phyloP scores from a whole-genome alignment of 1,139 yeast species.

The Kurtzmaniella quercitrusa region DNA sequence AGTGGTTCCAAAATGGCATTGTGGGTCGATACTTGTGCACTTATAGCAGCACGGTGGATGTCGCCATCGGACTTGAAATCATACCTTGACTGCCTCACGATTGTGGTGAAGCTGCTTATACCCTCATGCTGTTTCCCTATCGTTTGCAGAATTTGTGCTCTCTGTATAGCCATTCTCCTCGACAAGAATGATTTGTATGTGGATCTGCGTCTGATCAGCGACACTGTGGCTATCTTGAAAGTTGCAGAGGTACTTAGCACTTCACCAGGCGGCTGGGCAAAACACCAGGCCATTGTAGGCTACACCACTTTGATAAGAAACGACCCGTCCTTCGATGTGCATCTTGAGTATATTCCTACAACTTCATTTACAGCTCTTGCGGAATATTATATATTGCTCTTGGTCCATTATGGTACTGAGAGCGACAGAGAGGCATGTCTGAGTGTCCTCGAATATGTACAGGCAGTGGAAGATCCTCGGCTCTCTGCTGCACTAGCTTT shows the following conservation, averaged over 20 bases:
- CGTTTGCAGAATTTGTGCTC: not conserved
- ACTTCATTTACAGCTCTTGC: not conserved
- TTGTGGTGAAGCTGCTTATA: not conserved
- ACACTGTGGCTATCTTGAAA: not conserved
- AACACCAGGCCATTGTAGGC: not conserved
- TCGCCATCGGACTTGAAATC: not conserved
- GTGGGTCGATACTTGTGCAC: not conserved
- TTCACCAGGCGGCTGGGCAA: not conserved
- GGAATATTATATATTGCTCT: not conserved
- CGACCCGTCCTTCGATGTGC: not conserved
- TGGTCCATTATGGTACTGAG: not conserved
- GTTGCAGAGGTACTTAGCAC: not conserved
- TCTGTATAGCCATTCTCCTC: not conserved
- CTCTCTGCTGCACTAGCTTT: not conserved
- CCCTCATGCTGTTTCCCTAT: not conserved
- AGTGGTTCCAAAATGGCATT: not conserved
- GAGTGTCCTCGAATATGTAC: not conserved
- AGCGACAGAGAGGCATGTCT: not conserved
- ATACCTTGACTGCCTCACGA: not conserved
- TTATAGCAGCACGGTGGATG: not conserved
- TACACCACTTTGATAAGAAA: not conserved
- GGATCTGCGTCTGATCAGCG: not conserved
- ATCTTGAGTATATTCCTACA: conserved; percentile 1
- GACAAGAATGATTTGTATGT: not conserved
- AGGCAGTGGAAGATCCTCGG: not conserved